Evolutionary conservation across 306 rosid species (phyloP).

Genomic region (Trifolium repens): DNA sequence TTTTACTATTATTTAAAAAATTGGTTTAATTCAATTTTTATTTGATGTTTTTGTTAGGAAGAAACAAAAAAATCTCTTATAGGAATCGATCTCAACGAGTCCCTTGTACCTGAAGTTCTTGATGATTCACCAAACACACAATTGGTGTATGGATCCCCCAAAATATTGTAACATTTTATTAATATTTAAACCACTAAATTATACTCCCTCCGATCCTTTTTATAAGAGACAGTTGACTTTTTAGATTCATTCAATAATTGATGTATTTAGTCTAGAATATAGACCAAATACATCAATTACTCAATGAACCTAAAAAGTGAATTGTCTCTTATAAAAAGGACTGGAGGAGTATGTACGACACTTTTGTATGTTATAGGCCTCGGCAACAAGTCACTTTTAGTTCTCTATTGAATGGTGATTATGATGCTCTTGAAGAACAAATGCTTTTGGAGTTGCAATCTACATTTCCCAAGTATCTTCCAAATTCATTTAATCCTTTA

Average conservation of each 20-base stretch:
- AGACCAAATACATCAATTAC: too few species aligned
- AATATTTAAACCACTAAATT: background rate
- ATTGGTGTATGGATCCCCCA: background rate
- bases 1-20: background rate
- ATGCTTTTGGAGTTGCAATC: background rate
- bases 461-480: slow-evolving; percentile 1
- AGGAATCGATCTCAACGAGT: background rate
- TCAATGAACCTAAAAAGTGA: too few species aligned
- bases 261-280: too few species aligned
- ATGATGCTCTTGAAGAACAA: background rate
- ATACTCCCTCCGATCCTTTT: too few species aligned
- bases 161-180: background rate
- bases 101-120: background rate
- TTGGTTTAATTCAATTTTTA: background rate
- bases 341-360: too few species aligned
- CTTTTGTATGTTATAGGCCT: background rate
- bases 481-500: background rate
- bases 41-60: background rate
- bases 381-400: background rate
- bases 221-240: too few species aligned
- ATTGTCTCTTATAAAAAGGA: too few species aligned
- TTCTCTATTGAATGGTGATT: background rate
- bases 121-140: background rate
- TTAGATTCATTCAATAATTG: too few species aligned
- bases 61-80: background rate